Conservation (phyloP, 495 filamentous ascomycete genomes). For the Neurospora pannonica region DNA sequence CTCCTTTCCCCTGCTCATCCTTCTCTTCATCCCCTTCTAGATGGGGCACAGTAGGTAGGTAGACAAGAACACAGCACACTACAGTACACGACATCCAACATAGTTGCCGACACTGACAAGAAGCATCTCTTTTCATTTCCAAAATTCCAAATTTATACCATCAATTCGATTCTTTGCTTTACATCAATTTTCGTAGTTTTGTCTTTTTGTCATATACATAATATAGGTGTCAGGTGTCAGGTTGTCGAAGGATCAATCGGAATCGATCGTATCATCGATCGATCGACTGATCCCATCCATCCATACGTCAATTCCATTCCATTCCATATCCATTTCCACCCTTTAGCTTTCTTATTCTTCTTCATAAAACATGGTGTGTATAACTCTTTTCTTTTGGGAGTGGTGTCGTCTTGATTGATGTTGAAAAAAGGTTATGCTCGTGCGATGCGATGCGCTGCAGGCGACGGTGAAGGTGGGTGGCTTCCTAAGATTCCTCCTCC, state of each 20-base stretch:
- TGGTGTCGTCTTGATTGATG: not conserved
- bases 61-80: not conserved
- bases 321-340: not conserved
- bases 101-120: not conserved
- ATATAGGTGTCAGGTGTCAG: not conserved
- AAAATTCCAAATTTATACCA: not conserved
- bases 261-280: not conserved
- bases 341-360: not conserved
- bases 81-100: not conserved
- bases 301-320: not conserved
- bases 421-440: not conserved
- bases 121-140: not conserved
- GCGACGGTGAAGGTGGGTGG: not conserved
- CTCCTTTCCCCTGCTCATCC: not conserved
- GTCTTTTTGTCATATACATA: not conserved
- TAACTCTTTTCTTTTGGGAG: not conserved
- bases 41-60: not conserved
- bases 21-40: not conserved
- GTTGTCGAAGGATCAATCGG: not conserved
- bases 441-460: not conserved
- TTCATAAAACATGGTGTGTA: not conserved
- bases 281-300: not conserved
- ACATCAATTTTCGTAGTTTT: not conserved
- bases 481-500: slow-evolving; percentile 21
- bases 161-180: not conserved